phyloP scores from a whole-genome alignment of 2,329 filamentous ascomycete genomes.

The Rhytidhysteron rufulum region DNA sequence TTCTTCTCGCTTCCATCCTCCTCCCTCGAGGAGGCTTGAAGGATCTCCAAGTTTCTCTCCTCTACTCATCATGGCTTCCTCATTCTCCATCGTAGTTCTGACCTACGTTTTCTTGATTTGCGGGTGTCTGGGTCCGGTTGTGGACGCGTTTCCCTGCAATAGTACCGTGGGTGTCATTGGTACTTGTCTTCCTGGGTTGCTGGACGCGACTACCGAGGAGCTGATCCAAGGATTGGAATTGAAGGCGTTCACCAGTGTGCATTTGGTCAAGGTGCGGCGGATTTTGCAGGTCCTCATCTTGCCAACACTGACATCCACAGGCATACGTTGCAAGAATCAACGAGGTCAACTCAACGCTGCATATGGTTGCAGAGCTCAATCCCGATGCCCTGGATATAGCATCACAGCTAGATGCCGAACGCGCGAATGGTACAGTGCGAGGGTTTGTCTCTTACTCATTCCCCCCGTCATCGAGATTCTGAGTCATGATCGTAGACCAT shows the following conservation, averaged over 20 bases:
- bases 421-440: conserved; percentile 43
- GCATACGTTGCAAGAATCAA: conserved; percentile 50
- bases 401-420: conserved; percentile 44
- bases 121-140: not conserved
- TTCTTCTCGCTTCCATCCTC: too few relatives aligned
- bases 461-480: conserved; percentile 2
- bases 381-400: conserved; percentile 53
- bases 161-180: conserved; percentile 4
- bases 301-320: conserved; percentile 20
- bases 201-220: conserved; percentile 52
- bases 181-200: conserved; percentile 36
- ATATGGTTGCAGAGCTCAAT: conserved; percentile 53
- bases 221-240: conserved; percentile 47
- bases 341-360: conserved; percentile 51
- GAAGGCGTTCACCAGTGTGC: conserved; percentile 54
- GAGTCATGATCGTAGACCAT: conserved; percentile 37
- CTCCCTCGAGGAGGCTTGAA: too few relatives aligned
- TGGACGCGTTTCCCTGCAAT: not conserved
- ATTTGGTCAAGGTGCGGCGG: conserved; percentile 46
- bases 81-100: not conserved
- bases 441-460: conserved; percentile 30
- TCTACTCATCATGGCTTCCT: not conserved
- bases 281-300: conserved; percentile 7
- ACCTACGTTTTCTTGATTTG: not conserved
- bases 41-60: too few relatives aligned